These are phyloP conservation scores for Xylaria flabelliformis DNA, from an alignment of 495 filamentous ascomycete genomes.

Conservation along the genomic window DNA sequence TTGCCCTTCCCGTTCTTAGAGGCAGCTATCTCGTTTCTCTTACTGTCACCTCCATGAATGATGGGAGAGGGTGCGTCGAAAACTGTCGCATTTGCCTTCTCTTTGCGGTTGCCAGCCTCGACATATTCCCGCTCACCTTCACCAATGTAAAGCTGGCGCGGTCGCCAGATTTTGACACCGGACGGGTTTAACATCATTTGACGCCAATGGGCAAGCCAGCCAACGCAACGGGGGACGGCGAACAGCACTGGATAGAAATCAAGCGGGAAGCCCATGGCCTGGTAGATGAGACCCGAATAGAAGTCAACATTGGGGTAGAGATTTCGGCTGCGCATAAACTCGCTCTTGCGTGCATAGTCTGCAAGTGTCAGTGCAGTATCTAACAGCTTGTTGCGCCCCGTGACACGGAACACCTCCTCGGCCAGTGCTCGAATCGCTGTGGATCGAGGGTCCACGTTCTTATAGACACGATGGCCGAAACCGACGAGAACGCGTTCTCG, in stretches of 20 bases:
- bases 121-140: slow-evolving; percentile 43
- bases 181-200: slow-evolving; percentile 44
- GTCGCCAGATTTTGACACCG: slow-evolving; percentile 49
- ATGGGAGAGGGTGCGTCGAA: slow-evolving; percentile 29
- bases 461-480: slow-evolving; percentile 63
- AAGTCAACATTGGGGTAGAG: slow-evolving; percentile 64
- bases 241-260: slow-evolving; percentile 51
- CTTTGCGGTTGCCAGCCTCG: slow-evolving; percentile 36
- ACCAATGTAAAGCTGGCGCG: slow-evolving; percentile 47
- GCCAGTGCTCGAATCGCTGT: slow-evolving; percentile 54
- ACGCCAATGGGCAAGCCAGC: slow-evolving; percentile 49
- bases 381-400: slow-evolving; percentile 49
- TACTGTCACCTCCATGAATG: slow-evolving; percentile 31
- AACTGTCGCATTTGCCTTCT: slow-evolving; percentile 33
- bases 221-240: slow-evolving; percentile 48
- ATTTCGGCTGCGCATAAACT: slow-evolving; percentile 55
- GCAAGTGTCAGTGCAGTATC: slow-evolving; percentile 58
- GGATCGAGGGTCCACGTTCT: slow-evolving; percentile 57
- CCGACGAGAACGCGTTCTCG: slow-evolving; percentile 60
- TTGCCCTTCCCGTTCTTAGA: slow-evolving; percentile 29
- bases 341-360: slow-evolving; percentile 53
- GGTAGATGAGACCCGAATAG: slow-evolving; percentile 61
- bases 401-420: slow-evolving; percentile 47
- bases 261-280: slow-evolving; percentile 54
- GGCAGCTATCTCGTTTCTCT: slow-evolving; percentile 29